phyloP scores from a whole-genome alignment of 371 early-diverging fungal genomes.

The Quaeritorhiza haematococci region DNA sequence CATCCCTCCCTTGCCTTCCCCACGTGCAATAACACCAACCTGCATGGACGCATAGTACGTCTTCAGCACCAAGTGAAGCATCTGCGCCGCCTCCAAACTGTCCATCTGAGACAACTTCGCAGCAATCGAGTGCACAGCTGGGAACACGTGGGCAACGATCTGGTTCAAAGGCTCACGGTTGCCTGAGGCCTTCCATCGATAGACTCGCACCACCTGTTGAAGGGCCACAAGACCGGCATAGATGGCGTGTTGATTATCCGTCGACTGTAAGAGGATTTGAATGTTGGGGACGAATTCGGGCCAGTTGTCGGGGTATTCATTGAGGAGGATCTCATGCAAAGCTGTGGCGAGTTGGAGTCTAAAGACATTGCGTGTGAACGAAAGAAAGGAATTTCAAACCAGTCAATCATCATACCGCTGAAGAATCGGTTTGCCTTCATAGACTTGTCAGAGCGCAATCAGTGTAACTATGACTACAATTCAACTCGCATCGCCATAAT shows the following conservation, averaged over 20 bases:
- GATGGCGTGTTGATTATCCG: slow-evolving; percentile 52
- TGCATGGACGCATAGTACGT: slow-evolving; percentile 70
- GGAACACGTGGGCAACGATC: slow-evolving; percentile 68
- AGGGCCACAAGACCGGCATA: slow-evolving; percentile 72
- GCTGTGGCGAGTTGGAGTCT: too few species aligned
- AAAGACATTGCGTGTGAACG: too few species aligned
- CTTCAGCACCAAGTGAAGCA: slow-evolving; percentile 76
- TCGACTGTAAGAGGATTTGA: slow-evolving; percentile 56
- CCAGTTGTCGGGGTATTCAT: slow-evolving; percentile 53
- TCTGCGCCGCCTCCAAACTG: slow-evolving; percentile 70
- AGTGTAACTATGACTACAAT: slow-evolving; percentile 15
- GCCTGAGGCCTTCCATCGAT: slow-evolving; percentile 55
- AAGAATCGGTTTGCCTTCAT: too few species aligned
- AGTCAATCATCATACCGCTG: too few species aligned
- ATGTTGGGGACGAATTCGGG: slow-evolving; percentile 67
- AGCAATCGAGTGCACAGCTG: slow-evolving; percentile 65
- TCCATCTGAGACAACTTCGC: slow-evolving; percentile 48
- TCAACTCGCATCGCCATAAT: neutral
- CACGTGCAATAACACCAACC: slow-evolving; percentile 15
- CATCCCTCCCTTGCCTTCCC: too few species aligned
- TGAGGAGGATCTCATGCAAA: too few species aligned
- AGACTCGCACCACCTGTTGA: slow-evolving; percentile 73
- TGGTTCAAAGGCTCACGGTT: slow-evolving; percentile 59
- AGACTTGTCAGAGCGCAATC: slow-evolving; percentile 1
- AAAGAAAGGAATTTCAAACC: too few species aligned